Base-by-base conservation (phyloP, 495 filamentous ascomycete genomes). In the Aspergillus mulundensis region DNA sequence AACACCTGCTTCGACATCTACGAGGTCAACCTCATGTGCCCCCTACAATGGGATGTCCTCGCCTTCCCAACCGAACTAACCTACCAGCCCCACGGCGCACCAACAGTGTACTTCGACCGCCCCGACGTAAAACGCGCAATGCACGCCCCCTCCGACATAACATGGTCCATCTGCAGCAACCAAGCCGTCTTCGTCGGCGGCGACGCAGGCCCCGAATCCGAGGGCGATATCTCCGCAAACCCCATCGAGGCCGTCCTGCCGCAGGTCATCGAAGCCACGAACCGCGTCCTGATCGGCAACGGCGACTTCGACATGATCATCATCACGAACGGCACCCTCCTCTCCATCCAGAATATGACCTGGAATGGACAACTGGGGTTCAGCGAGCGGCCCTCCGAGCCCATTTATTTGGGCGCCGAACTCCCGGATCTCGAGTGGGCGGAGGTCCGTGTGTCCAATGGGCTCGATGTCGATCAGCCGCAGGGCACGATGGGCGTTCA, bases 341-440 rank as follows among this genome's bases (percentile, higher is more conserved):
- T 87, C 36, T 69, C 78, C 30, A 83, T 87, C 57, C 83, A 87
- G 65, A 87, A 87, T 66, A 84, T 87, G 81, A 87, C 83, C 5
- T 88, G 83, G 81, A 79, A 82, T 57, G 83, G 84, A 19, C 64
- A 74, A 21, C 76, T 85, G n/a, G 84, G 83, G 0, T 87, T 87
- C 72, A 68, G 79, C 53, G 25, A 59, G 15, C 55, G 66, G 34
- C 80, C 78, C 0, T 59, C 48, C 15, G 67, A 64, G 3, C 65
- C 71, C 6, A 76, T 76, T 56, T 62, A 72, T 55, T 70, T 76
- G 2, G 32, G 32, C 12, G 32, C 32, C 56, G 43, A 65, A 12
- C 61, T 75, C 5, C 56, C 66, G 5, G 74, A 77, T 52, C 65
- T 72, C 11, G 61, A 67, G 58, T 76, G 55, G 53, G 63, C 58